Conservation (phyloP, 352 stramenopile species). For the Aphanomyces euteiches region DNA sequence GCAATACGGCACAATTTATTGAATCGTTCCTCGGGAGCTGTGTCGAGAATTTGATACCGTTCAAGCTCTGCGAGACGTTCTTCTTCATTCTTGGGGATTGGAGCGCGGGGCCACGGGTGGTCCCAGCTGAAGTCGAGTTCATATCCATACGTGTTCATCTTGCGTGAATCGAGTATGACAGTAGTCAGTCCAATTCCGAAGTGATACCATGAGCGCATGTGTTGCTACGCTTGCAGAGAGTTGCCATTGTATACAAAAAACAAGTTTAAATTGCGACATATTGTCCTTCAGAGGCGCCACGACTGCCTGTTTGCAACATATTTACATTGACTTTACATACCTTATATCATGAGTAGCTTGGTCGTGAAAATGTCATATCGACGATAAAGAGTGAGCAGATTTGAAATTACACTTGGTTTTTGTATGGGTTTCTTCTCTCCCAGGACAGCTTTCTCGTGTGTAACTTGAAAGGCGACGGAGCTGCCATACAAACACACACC, state of each 20-base stretch:
- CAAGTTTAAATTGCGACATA: neutral
- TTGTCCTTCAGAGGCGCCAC: too few relatives aligned
- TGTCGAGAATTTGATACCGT: slow-evolving; percentile 76
- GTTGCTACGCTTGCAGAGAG: neutral
- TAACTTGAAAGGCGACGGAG: too few relatives aligned
- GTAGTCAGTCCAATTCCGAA: slow-evolving; percentile 27
- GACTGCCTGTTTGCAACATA: too few relatives aligned
- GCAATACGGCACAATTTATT: slow-evolving; percentile 84
- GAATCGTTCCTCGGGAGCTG: slow-evolving; percentile 78
- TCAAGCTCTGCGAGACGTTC: slow-evolving; percentile 57
- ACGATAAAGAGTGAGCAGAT: too few relatives aligned
- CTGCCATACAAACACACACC: too few relatives aligned
- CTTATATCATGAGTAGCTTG: too few relatives aligned
- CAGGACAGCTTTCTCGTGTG: too few relatives aligned
- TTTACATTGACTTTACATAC: too few relatives aligned
- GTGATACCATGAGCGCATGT: neutral
- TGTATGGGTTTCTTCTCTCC: too few relatives aligned
- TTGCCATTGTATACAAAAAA: neutral
- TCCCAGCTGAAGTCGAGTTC: slow-evolving; percentile 81
- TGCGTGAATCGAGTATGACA: slow-evolving; percentile 8
- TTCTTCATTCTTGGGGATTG: slow-evolving; percentile 66
- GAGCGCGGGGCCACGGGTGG: slow-evolving; percentile 73
- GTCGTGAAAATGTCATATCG: too few relatives aligned
- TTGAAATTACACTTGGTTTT: too few relatives aligned
- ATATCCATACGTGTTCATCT: slow-evolving; percentile 56